These are phyloP conservation scores for Penicillium parvum DNA, from an alignment of 495 filamentous ascomycete species.

Conservation along the genomic window DNA sequence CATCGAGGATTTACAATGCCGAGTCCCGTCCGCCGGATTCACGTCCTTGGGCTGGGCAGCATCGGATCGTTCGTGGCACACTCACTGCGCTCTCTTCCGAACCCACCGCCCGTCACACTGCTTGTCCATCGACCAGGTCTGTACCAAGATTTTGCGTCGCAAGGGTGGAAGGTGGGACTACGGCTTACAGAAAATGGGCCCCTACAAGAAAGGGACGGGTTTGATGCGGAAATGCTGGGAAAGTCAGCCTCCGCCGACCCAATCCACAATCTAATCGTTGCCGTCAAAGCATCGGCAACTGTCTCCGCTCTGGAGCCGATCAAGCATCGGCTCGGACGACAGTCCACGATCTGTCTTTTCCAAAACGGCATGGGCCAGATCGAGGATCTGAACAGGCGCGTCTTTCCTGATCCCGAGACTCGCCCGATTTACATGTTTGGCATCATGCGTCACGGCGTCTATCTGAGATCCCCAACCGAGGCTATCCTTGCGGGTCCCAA, in stretches of 20 bases:
- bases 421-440: slow-evolving; percentile 22
- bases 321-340: slow-evolving; percentile 18
- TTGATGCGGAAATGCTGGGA: slow-evolving; percentile 13
- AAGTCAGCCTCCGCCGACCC: background rate
- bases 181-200: slow-evolving; percentile 16
- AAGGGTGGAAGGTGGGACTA: slow-evolving; percentile 13
- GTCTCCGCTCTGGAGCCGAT: slow-evolving; percentile 18
- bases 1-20: slow-evolving; percentile 6
- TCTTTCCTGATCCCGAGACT: slow-evolving; percentile 11
- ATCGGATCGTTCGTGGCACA: slow-evolving; percentile 52
- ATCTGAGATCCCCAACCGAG: slow-evolving; percentile 15
- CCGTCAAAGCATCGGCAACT: slow-evolving; percentile 23
- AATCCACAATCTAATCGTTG: slow-evolving; percentile 22
- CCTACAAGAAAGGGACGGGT: slow-evolving; percentile 7
- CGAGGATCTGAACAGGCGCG: slow-evolving; percentile 15
- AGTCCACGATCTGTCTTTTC: slow-evolving; percentile 21
- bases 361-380: slow-evolving; percentile 26
- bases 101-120: slow-evolving; percentile 48
- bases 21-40: slow-evolving; percentile 20
- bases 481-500: slow-evolving; percentile 19
- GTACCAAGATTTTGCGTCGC: slow-evolving; percentile 16
- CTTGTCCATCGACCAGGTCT: slow-evolving; percentile 34
- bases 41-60: slow-evolving; percentile 49
- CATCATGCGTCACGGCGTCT: slow-evolving; percentile 22
- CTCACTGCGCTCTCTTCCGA: slow-evolving; percentile 40